Conservation (phyloP, 2,329 filamentous ascomycete genomes). For the Myriosclerotinia duriaeana region DNA sequence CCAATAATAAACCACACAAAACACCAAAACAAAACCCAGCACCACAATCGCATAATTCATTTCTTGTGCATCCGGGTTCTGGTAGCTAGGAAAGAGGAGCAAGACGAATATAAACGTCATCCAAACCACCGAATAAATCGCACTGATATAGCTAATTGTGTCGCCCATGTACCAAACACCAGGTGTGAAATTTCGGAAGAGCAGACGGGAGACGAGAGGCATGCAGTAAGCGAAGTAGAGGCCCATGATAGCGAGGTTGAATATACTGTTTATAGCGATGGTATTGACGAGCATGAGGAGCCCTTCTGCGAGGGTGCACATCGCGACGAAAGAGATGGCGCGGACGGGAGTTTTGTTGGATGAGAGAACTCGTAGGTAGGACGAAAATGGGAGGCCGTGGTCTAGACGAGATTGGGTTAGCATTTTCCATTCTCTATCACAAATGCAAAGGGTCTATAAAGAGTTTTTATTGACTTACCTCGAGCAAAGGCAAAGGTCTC, state of each 20-base stretch:
- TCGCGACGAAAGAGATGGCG: conserved; percentile 37
- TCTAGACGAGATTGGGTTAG: conserved; percentile 28
- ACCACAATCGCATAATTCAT: conserved; percentile 41
- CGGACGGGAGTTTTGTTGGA: conserved; percentile 38
- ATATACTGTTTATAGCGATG: conserved; percentile 41
- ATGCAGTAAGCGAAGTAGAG: conserved; percentile 42
- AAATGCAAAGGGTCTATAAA: no score
- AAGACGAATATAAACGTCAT: conserved; percentile 41
- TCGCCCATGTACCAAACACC: conserved; percentile 40
- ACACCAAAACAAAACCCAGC: conserved; percentile 37
- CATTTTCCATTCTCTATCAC: not conserved
- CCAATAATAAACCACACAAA: conserved; percentile 40
- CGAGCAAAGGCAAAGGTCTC: conserved; percentile 40
- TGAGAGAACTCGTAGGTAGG: conserved; percentile 37
- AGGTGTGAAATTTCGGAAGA: conserved; percentile 38
- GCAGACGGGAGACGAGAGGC: conserved; percentile 38
- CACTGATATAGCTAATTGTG: conserved; percentile 33
- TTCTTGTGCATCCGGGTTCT: conserved; percentile 32
- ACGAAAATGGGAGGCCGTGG: conserved; percentile 39
- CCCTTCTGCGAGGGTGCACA: conserved; percentile 37
- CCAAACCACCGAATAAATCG: conserved; percentile 37
- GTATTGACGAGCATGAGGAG: conserved; percentile 41
- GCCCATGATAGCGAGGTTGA: conserved; percentile 42
- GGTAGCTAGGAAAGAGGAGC: conserved; percentile 37
- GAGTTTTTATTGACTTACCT: conserved; percentile 29